phyloP scores from a whole-genome alignment of 129 eudicot genomes.

The Apium graveolens region DNA sequence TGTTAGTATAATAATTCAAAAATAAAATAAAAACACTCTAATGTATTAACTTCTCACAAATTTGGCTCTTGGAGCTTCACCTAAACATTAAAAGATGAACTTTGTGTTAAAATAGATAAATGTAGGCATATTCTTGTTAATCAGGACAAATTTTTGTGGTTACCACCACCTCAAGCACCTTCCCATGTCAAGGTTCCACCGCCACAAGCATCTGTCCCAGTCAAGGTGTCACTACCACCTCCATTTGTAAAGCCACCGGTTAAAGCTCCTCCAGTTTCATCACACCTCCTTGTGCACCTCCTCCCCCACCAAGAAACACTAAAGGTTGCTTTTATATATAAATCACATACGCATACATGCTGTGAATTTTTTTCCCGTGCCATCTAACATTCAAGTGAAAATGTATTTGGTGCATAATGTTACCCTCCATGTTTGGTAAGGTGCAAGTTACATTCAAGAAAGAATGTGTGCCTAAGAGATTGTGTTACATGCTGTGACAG shows the following conservation, averaged over 20 bases:
- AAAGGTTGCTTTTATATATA: conserved; percentile 9
- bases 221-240: conserved; percentile 15
- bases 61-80: background rate
- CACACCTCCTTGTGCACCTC: conserved; percentile 21
- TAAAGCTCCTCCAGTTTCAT: conserved; percentile 16
- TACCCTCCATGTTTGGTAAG: conserved; percentile 48
- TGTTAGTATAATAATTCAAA: background rate
- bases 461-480: conserved; percentile 48
- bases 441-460: conserved; percentile 53
- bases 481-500: conserved; percentile 65
- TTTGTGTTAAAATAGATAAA: background rate
- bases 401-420: conserved; percentile 34
- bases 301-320: conserved; percentile 19
- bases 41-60: background rate
- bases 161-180: conserved; percentile 22
- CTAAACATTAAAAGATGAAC: background rate
- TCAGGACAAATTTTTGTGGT: background rate
- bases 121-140: background rate
- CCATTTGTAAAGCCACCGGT: conserved; percentile 2
- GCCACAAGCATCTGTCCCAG: too few species aligned
- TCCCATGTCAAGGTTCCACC: too few species aligned
- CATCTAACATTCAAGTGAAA: background rate
- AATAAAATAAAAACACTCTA: background rate
- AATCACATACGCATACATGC: background rate
- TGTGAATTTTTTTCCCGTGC: background rate